Evolutionary conservation across 768 basidiomycete genomes (phyloP).

Genomic region (Myochromella boudieri): DNA sequence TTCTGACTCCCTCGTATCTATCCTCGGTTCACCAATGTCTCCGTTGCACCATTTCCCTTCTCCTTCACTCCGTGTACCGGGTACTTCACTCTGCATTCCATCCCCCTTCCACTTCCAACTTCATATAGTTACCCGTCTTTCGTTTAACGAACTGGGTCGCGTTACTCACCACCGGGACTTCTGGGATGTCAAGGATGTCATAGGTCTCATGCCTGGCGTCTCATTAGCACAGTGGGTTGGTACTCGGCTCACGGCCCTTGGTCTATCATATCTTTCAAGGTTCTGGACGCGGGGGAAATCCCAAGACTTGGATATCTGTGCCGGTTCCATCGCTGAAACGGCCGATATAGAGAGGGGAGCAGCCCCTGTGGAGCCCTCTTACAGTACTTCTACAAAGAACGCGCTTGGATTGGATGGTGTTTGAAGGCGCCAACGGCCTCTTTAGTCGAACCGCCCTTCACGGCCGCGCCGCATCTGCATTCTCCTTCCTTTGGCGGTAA

Average conservation of each 20-base stretch:
- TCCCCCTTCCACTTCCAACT: slow-evolving; percentile 76
- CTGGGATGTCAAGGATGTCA: slow-evolving; percentile 79
- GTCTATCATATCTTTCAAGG: slow-evolving; percentile 45
- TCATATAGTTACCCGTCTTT: slow-evolving; percentile 67
- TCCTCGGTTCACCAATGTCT: slow-evolving; percentile 29
- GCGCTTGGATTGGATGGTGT: slow-evolving; percentile 22
- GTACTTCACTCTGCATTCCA: slow-evolving; percentile 56
- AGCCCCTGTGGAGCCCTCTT: slow-evolving; percentile 17
- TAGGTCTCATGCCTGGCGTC: slow-evolving; percentile 71
- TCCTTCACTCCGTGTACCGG: slow-evolving; percentile 56
- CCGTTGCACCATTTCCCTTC: slow-evolving; percentile 32
- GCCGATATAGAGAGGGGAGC: slow-evolving; percentile 17
- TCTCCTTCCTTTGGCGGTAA: slow-evolving; percentile 3
- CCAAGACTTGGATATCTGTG: slow-evolving; percentile 8
- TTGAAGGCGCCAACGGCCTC: slow-evolving; percentile 8
- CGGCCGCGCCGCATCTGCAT: slow-evolving; percentile 4
- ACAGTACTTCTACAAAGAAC: slow-evolving; percentile 18
- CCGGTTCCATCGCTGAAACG: slow-evolving; percentile 10
- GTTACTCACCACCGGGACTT: slow-evolving; percentile 80
- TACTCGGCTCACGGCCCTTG: slow-evolving; percentile 58
- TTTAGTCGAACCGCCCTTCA: slow-evolving; percentile 10
- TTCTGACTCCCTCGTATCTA: slow-evolving; percentile 40
- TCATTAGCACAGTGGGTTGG: slow-evolving; percentile 68
- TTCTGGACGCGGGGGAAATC: slow-evolving; percentile 26
- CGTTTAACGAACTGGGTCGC: slow-evolving; percentile 81